Base-by-base conservation (phyloP, 495 filamentous ascomycete species). In the Daldinia childiae region DNA sequence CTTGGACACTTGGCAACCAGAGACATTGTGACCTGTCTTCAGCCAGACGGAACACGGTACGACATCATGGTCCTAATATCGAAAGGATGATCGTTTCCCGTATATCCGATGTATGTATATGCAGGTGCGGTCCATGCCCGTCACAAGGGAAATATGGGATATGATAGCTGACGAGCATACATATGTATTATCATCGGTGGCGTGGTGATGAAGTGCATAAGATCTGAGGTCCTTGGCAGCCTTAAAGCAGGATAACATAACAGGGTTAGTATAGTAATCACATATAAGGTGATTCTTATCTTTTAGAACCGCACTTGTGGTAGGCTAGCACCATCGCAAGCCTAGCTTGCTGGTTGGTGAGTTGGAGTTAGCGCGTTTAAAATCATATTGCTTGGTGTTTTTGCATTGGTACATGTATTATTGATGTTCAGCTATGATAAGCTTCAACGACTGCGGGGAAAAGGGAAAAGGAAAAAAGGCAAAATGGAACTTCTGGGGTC, bases 181-280 rank as follows among this genome's bases (percentile, higher is more conserved):
- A 34, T 64, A 61, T 62, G 27, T 56, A 66, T 48, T 48, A 24
- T 12, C 43, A 21, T 24, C 19, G 43, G 17, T 48, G 43, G 43
- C 43, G 27, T 26, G 43, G 27, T 36, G 51, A 66, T 66, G 63
- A 61, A 58, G 58, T 41, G 55, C 48, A 64, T 67, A 64, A 55
- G 69, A 50, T 39, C 52, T 64, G 64, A 59, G 45, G 54, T 17
- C 30, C 69, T 72, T 72, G 69, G 69, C 69, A 41, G 30, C 26
- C 45, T 50, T 54, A 24, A 54, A 45, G 48, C 36, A 62, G 45
- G 30, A 64, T 45, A 51, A 62, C 51, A 54, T 29, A 50, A 62
- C 41, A 48, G 17, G 36, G 43, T 61, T 17, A 43, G 69, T 67
- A 72, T 59, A 72, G 64, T 72, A 72, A 72, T 72, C 69, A 63